Conservation (phyloP, 805 yeast genomes). For the Nakazawaea anatomiae region DNA sequence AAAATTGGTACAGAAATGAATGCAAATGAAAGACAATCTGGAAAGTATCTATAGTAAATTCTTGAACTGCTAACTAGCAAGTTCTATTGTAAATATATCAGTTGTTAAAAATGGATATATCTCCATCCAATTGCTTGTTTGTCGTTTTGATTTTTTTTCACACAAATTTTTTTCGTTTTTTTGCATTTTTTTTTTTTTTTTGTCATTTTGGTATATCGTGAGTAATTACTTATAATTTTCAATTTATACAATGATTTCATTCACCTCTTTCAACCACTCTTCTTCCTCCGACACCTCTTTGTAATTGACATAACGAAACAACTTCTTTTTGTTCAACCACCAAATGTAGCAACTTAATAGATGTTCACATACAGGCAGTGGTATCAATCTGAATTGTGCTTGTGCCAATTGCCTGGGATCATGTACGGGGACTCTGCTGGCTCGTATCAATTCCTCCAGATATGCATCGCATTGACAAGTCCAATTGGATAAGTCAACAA, state of each 20-base stretch:
- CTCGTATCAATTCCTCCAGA: not conserved
- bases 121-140: too few species aligned
- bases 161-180: too few species aligned
- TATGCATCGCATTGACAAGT: constrained; percentile 1
- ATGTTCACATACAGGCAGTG: constrained; percentile 5
- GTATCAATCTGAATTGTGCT: not conserved
- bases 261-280: not conserved
- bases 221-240: not conserved
- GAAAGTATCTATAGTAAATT: too few species aligned
- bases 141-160: too few species aligned
- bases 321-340: not conserved
- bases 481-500: constrained; percentile 3
- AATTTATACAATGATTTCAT: too few species aligned
- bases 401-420: too few species aligned
- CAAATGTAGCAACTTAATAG: constrained; percentile 1
- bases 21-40: too few species aligned
- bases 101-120: too few species aligned
- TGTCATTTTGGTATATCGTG: not conserved
- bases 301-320: not conserved
- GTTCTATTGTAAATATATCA: too few species aligned
- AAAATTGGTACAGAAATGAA: too few species aligned
- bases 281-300: not conserved
- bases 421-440: not conserved
- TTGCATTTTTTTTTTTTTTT: too few species aligned
- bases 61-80: too few species aligned